Conservation (phyloP, 1,139 yeast genomes). For the Eremothecium coryli region DNA sequence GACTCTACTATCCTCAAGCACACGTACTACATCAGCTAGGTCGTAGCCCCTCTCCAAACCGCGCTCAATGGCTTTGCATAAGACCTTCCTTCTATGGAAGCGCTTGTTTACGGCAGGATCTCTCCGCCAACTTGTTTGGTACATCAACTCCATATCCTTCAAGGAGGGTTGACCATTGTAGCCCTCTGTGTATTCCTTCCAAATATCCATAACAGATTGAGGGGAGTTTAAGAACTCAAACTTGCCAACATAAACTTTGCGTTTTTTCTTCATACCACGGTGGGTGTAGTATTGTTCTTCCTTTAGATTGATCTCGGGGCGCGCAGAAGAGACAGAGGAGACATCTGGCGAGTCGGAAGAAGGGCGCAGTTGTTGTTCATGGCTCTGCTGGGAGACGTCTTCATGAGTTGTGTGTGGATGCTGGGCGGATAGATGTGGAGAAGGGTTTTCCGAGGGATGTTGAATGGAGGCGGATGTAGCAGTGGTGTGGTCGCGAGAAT, state of each 20-base stretch:
- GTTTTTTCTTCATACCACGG: conserved; percentile 19
- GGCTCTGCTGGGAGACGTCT: neutral
- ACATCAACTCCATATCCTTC: conserved; percentile 32
- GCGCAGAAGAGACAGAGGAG: conserved; percentile 2
- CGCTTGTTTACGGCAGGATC: conserved; percentile 36
- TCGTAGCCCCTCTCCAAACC: conserved; percentile 32
- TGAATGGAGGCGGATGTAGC: neutral
- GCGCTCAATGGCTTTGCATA: conserved; percentile 34
- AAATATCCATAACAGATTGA: conserved; percentile 33
- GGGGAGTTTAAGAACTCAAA: conserved; percentile 35
- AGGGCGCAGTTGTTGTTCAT: neutral
- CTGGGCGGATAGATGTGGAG: neutral
- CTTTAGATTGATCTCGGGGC: conserved; percentile 6
- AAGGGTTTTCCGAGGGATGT: neutral
- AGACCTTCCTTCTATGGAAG: conserved; percentile 34
- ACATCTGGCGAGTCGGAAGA: conserved; percentile 1
- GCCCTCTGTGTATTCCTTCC: conserved; percentile 36
- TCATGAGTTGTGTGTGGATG: conserved; percentile 3
- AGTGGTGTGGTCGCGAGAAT: neutral
- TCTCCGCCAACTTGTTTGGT: conserved; percentile 36
- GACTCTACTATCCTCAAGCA: conserved; percentile 32
- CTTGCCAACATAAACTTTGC: conserved; percentile 28
- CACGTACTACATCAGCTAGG: conserved; percentile 29
- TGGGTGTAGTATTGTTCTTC: conserved; percentile 14
- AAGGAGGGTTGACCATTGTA: conserved; percentile 34